A percentile compares a stretch with the other conserved stretches of the same genome.
These are phyloP conservation scores for Hypomontagnella submonticulosa DNA, from an alignment of 495 filamentous ascomycete genomes.

Conservation along the genomic window DNA sequence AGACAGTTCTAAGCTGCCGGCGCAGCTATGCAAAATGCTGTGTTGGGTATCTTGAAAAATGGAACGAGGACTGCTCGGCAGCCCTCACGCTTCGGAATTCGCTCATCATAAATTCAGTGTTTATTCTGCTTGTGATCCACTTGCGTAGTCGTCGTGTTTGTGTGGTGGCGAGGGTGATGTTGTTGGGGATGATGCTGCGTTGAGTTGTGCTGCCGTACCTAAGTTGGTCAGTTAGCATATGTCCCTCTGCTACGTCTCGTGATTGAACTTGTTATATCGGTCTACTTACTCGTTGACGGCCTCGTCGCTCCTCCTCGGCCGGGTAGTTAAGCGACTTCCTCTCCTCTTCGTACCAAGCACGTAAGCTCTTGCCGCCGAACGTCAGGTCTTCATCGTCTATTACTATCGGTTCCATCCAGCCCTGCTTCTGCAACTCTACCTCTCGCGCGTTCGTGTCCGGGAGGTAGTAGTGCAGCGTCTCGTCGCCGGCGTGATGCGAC, in stretches of 20 bases:
- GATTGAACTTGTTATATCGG: background rate
- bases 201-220: constrained; percentile 44
- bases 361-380: constrained; percentile 67
- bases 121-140: constrained; percentile 39
- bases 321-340: constrained; percentile 51
- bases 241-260: background rate
- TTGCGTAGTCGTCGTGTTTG: constrained; percentile 28
- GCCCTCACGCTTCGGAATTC: constrained; percentile 4
- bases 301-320: constrained; percentile 57
- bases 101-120: constrained; percentile 18
- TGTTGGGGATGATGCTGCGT: constrained; percentile 33
- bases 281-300: constrained; percentile 52
- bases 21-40: constrained; percentile 34
- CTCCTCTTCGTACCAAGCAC: constrained; percentile 67
- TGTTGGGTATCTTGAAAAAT: constrained; percentile 44
- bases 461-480: constrained; percentile 52
- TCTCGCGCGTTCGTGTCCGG: constrained; percentile 53
- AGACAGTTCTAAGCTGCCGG: constrained; percentile 23
- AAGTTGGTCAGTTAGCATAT: constrained; percentile 12
- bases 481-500: constrained; percentile 34
- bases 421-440: constrained; percentile 48
- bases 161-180: constrained; percentile 43
- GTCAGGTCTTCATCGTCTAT: constrained; percentile 68
- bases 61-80: constrained; percentile 21
- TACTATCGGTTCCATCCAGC: constrained; percentile 63